Percentiles rank a stretch among this genome's conserved stretches.
Evolutionary conservation across 164 flowering plant species (phyloP).

Genomic region (Kingdonia uniflora): DNA sequence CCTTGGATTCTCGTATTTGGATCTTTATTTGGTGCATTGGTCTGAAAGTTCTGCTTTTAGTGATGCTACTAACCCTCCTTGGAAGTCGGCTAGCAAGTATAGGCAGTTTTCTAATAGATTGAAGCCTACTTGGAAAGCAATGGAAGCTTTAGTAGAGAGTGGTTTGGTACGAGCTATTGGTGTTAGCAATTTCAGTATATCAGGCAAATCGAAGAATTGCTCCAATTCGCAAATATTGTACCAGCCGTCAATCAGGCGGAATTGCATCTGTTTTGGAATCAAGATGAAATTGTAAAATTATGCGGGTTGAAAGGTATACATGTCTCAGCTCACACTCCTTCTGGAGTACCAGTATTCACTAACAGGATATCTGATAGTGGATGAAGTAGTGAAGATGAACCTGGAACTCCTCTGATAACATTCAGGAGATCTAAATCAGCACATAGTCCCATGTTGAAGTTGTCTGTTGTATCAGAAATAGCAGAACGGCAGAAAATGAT

Average conservation of each 20-base stretch:
- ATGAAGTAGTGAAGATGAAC: slow-evolving; percentile 54
- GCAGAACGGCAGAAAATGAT: slow-evolving; percentile 27
- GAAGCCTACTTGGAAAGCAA: slow-evolving; percentile 70
- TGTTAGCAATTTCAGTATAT: slow-evolving; percentile 63
- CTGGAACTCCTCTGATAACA: slow-evolving; percentile 56
- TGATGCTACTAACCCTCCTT: slow-evolving; percentile 68
- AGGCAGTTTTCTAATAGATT: slow-evolving; percentile 37
- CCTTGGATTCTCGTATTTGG: slow-evolving; percentile 51
- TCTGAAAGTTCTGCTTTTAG: slow-evolving; percentile 55
- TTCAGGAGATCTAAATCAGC: slow-evolving; percentile 64
- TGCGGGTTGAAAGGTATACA: slow-evolving; percentile 52
- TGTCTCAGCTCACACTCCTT: slow-evolving; percentile 63
- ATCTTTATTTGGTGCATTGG: slow-evolving; percentile 69
- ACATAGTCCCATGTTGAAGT: slow-evolving; percentile 61
- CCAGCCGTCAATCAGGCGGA: slow-evolving; percentile 67
- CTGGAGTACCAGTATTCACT: slow-evolving; percentile 42
- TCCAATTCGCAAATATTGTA: slow-evolving; percentile 57
- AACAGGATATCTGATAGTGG: slow-evolving; percentile 39
- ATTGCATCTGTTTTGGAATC: slow-evolving; percentile 21
- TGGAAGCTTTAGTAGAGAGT: slow-evolving; percentile 67
- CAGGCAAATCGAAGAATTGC: slow-evolving; percentile 58
- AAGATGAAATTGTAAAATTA: slow-evolving; percentile 57
- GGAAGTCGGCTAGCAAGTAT: slow-evolving; percentile 43
- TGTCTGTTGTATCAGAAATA: slow-evolving; percentile 46
- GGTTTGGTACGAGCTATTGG: slow-evolving; percentile 74